These are phyloP conservation scores for Xylariaceae sp. DNA, from an alignment of 2,329 filamentous ascomycete species.

Conservation along the genomic window DNA sequence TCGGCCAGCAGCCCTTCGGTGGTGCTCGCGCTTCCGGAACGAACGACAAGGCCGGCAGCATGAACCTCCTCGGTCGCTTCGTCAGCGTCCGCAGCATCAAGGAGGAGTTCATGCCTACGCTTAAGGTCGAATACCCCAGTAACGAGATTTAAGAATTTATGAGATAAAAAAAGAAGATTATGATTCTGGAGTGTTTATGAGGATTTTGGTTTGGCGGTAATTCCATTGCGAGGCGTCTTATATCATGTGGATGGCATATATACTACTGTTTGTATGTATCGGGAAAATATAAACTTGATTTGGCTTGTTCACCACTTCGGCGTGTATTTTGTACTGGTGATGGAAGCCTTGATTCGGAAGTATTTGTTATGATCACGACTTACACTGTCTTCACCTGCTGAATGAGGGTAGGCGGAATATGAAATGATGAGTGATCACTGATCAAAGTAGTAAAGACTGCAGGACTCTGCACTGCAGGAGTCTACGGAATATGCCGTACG, in stretches of 20 bases:
- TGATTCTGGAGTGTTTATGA: not conserved
- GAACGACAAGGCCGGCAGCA: conserved; percentile 67
- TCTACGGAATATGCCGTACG: too few relatives aligned
- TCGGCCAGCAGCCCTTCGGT: conserved; percentile 68
- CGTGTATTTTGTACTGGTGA: not conserved
- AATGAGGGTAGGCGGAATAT: too few relatives aligned
- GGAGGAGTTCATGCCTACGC: conserved; percentile 66
- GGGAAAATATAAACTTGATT: not conserved
- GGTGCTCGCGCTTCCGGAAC: conserved; percentile 64
- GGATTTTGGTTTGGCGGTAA: not conserved
- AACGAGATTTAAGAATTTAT: conserved; percentile 52
- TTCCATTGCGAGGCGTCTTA: not conserved
- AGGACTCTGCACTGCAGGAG: too few relatives aligned
- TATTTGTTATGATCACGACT: too few relatives aligned
- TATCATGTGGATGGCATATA: not conserved
- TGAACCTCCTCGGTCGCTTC: conserved; percentile 59
- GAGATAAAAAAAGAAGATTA: not conserved
- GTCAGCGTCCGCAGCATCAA: conserved; percentile 64
- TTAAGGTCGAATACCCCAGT: conserved; percentile 63
- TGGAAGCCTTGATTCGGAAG: too few relatives aligned
- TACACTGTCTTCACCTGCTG: too few relatives aligned
- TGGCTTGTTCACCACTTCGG: not conserved
- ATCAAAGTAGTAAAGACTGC: too few relatives aligned
- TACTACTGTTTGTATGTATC: not conserved
- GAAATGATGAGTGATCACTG: too few relatives aligned